Base-by-base conservation (phyloP, 1,284 basidiomycete species). In the Retiboletus flavoniger region DNA sequence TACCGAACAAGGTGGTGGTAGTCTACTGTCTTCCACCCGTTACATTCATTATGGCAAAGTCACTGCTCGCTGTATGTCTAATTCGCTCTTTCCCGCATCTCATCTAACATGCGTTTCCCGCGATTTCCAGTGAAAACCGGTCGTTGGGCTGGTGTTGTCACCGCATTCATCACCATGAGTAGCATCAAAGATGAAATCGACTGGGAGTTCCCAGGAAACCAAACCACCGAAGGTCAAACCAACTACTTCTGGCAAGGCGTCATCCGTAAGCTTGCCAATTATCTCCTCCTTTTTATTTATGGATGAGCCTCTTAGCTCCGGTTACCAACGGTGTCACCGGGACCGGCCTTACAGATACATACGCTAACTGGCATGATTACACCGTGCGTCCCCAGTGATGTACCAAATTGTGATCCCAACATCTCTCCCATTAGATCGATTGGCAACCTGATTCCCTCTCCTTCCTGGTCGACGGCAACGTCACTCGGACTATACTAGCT, bases 181-280 rank as follows among this genome's bases (percentile, higher is more conserved):
- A 82, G 87, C 61, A 80, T 91, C 64, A 90, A 89, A 67, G 89
- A 93, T 67, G 91, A 93, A 70, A 91, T 94, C 47, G 91, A 93
- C 62, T 93, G 87, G 87, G 91, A 93, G 68, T 91, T 84, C 61
- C 85, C 85, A 48, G 85, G 87, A 21, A 72, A 71, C 44, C 64
- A 68, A n/a, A 84, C 81, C 4, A 80, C 79, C 4, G 65, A 83
- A 57, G 90, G 76, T 4, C 91, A 93, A 72, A 84, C 82, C 46
- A 93, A 93, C 69, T 87, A 76, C 65, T 93, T 87, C 73, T 89
- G 85, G 85, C 82, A 91, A 66, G 89, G 88, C 38, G 55, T 77
- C 47, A 82, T 91, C 60, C 86, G 87, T 89, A 66, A 66, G 88
- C 77, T 21, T 48, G 28, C 17, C 24, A 21, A 26, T 21, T 4